These are phyloP conservation scores for Boletus edulis DNA, from an alignment of 768 basidiomycete species.

Conservation along the genomic window DNA sequence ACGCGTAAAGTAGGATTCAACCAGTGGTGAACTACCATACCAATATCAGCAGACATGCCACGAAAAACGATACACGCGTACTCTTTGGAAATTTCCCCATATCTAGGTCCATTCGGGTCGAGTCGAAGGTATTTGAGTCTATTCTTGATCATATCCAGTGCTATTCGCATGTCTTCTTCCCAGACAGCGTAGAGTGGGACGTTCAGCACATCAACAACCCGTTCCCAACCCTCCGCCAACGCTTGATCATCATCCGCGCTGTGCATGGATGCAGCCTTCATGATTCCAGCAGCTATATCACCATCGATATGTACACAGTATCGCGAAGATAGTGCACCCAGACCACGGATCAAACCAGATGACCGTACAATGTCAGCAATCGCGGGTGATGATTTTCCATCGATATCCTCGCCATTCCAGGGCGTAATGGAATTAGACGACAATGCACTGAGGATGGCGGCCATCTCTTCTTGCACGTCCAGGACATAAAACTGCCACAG, in stretches of 20 bases:
- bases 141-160: slow-evolving; percentile 71
- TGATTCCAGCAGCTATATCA: slow-evolving; percentile 66
- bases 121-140: slow-evolving; percentile 79
- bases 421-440: slow-evolving; percentile 36
- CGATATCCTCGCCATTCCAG: slow-evolving; percentile 64
- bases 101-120: slow-evolving; percentile 77
- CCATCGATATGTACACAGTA: slow-evolving; percentile 66
- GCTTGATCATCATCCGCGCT: slow-evolving; percentile 44
- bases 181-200: slow-evolving; percentile 85
- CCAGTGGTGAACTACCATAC: slow-evolving; percentile 66
- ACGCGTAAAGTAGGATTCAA: slow-evolving; percentile 92
- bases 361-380: slow-evolving; percentile 63
- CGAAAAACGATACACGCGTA: slow-evolving; percentile 38
- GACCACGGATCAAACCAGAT: slow-evolving; percentile 55
- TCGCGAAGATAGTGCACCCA: slow-evolving; percentile 59
- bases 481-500: slow-evolving; percentile 96
- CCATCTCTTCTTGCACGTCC: slow-evolving; percentile 61
- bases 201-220: slow-evolving; percentile 83
- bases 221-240: slow-evolving; percentile 70
- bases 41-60: slow-evolving; percentile 6
- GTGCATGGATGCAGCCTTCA: slow-evolving; percentile 63
- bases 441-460: slow-evolving; percentile 43
- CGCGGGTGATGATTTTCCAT: slow-evolving; percentile 57
- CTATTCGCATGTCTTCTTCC: slow-evolving; percentile 76
- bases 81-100: slow-evolving; percentile 76